A percentile compares a stretch with the other conserved stretches of the same genome.
Conservation (phyloP, 2,329 filamentous ascomycete species). For the Cytospora mali region DNA sequence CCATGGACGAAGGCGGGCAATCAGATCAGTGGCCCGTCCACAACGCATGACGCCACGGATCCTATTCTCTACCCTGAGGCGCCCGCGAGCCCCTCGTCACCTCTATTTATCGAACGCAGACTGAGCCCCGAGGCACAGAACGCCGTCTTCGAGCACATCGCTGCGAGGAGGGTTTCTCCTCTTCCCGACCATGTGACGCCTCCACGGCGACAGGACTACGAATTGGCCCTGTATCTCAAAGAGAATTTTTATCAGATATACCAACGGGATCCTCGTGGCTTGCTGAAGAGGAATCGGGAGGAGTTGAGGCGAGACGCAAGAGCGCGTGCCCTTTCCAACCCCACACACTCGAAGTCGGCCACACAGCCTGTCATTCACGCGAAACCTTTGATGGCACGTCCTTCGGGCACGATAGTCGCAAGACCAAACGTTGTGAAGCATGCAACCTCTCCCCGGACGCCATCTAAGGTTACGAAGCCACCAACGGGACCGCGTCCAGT, state of each 20-base stretch:
- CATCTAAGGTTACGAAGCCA: conserved; percentile 40
- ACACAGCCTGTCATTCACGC: conserved; percentile 45
- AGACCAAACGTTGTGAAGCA: conserved; percentile 30
- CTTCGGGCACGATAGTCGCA: conserved; percentile 17
- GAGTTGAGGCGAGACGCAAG: conserved; percentile 52
- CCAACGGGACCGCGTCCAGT: conserved; percentile 41
- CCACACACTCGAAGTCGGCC: conserved; percentile 30
- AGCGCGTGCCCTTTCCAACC: conserved; percentile 43
- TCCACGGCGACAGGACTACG: conserved; percentile 57
- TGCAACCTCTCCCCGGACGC: conserved; percentile 1
- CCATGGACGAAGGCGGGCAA: conserved; percentile 48
- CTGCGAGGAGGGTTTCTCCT: conserved; percentile 48
- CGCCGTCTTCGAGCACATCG: conserved; percentile 55
- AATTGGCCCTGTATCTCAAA: conserved; percentile 54
- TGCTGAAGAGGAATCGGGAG: conserved; percentile 55
- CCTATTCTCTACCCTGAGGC: conserved; percentile 62
- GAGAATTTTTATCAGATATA: conserved; percentile 55
- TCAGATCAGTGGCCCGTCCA: conserved; percentile 35
- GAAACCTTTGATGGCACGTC: conserved; percentile 36
- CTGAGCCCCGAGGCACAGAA: conserved; percentile 41
- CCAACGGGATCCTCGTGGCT: conserved; percentile 46
- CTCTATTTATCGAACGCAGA: conserved; percentile 52
- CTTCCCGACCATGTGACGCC: conserved; percentile 37
- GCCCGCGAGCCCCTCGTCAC: conserved; percentile 45
- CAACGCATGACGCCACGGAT: conserved; percentile 45